phyloP scores from a whole-genome alignment of 257 asterid genomes.

The Rehmannia glutinosa region DNA sequence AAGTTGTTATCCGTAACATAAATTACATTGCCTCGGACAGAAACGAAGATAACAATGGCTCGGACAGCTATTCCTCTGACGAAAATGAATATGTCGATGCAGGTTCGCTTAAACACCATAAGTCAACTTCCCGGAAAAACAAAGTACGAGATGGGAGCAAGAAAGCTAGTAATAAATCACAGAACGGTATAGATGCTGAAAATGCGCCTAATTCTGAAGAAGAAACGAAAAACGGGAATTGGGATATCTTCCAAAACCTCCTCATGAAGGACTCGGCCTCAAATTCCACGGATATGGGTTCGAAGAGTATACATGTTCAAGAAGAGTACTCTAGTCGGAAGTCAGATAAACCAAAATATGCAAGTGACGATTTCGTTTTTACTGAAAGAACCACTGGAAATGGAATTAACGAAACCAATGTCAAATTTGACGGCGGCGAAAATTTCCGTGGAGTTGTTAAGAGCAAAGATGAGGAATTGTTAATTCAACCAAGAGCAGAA shows the following conservation, averaged over 20 bases:
- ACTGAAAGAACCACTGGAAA: constrained; percentile 28
- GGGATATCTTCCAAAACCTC: constrained; percentile 80
- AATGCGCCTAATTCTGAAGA: constrained; percentile 28
- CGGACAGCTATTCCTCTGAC: constrained; percentile 38
- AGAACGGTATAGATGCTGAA: constrained; percentile 23
- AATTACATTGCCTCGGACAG: constrained; percentile 61
- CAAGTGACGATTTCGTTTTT: constrained; percentile 48
- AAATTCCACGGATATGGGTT: constrained; percentile 18
- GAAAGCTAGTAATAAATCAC: constrained; percentile 23
- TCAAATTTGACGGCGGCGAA: constrained; percentile 35
- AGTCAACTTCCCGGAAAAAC: constrained; percentile 32
- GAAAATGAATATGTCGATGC: constrained; percentile 45
- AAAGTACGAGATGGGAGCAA: constrained; percentile 38
- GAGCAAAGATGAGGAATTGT: constrained; percentile 46
- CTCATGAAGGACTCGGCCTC: constrained; percentile 65
- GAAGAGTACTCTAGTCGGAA: constrained; percentile 25
- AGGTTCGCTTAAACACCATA: constrained; percentile 43
- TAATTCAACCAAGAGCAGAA: constrained; percentile 32
- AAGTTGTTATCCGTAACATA: constrained; percentile 81
- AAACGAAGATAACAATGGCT: constrained; percentile 35
- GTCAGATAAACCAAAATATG: constrained; percentile 25
- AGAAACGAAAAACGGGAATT: constrained; percentile 40
- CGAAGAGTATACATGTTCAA: constrained; percentile 22
- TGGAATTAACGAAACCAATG: constrained; percentile 11
- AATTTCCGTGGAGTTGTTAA: constrained; percentile 24